Base-by-base conservation (phyloP, 345 rosid genomes). In the Erucastrum elatum region DNA sequence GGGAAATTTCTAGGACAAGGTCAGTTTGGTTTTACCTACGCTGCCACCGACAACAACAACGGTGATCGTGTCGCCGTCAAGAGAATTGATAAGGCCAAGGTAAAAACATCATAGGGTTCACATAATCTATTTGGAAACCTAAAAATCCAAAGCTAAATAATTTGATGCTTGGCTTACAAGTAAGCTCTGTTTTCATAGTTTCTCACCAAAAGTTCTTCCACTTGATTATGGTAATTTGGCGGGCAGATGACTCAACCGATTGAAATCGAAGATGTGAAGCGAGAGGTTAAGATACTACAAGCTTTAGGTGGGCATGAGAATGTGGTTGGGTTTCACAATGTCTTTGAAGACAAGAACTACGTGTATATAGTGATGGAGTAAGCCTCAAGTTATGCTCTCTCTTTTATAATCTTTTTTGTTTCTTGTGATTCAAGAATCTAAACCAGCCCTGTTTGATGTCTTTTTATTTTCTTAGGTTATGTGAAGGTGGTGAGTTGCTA, bases 291-390 rank as follows among this genome's bases (percentile, higher is more conserved):
- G 88, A 94, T 94, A 76, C 69, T 94, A 85, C 81, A 74, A 81
- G 96, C 90, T 58, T 86, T 94, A 75, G 35, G 91, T 8, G 98
- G 97, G 70, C 98, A 94, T 79, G 98, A 90, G 85, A 91, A 91
- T 76, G 98, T 91, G 8, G 97, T 94, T 69, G 87, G 86, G 77
- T 96, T 94, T 79, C 58, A 91, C 67, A 83, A 90, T 75, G 89
- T 95, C 5, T 94, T 94, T 34, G 98, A 94, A 75, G 97, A 94
- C 71, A 94, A 93, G 33, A 85, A 86, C 76, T 93, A 87, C 85
- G 98, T 96, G 25, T 91, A 88, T 79, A 93, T 96, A 37, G 98
- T 85, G 26, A 96, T 96, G 99, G 99, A 96, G 98, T 96, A 89
- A 87, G 97, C 34, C 11, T 83, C 25, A 68, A 56, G 49, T 8